Conservation (phyloP, 2,329 filamentous ascomycete genomes). For the Aspergillus felis region DNA sequence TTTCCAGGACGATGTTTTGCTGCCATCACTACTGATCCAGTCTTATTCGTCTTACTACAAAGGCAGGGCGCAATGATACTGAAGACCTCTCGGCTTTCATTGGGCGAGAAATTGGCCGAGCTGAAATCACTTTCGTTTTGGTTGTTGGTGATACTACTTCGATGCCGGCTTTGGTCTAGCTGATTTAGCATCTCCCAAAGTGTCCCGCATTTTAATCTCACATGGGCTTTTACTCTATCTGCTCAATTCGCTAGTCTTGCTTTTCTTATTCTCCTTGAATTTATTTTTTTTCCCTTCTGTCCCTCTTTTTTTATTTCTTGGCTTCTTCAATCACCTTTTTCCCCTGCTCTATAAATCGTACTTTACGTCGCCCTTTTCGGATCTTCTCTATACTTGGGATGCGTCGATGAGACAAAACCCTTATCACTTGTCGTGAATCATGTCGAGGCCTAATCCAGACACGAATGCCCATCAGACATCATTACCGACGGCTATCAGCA, state of each 20-base stretch:
- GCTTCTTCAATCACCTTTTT: background rate
- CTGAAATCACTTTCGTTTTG: background rate
- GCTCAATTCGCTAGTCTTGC: background rate
- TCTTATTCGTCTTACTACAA: background rate
- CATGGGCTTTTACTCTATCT: background rate
- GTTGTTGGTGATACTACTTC: background rate
- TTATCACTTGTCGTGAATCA: background rate
- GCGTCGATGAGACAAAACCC: background rate
- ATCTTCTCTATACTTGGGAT: background rate
- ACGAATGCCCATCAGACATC: slow-evolving; percentile 8
- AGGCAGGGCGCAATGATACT: too few species aligned
- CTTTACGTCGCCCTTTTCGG: background rate
- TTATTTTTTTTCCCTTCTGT: background rate
- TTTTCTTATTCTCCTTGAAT: background rate
- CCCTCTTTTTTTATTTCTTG: background rate
- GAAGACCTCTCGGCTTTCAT: background rate
- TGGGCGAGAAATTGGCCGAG: background rate
- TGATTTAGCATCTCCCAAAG: background rate
- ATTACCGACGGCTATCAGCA: slow-evolving; percentile 12
- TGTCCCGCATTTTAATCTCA: background rate
- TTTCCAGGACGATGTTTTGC: background rate
- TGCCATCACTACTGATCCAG: background rate
- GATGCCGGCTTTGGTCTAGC: background rate
- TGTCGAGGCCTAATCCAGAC: background rate
- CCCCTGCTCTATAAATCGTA: background rate